Evolutionary conservation across 305 asterid species (phyloP).

Genomic region (Fraxinus latifolia): DNA sequence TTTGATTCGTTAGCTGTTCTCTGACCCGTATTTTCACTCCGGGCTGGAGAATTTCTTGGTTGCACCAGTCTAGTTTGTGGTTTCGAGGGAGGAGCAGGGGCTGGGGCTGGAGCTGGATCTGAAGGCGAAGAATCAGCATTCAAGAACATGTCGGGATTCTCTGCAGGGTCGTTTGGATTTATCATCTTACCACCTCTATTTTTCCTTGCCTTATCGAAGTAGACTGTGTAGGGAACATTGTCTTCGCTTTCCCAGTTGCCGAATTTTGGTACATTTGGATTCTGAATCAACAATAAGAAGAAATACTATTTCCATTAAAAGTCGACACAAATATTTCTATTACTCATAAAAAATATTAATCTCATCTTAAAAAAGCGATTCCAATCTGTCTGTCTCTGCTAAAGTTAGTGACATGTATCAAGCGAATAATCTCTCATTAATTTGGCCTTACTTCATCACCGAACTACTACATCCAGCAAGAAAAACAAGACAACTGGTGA

Average conservation of each 20-base stretch:
- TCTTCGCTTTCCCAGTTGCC: conserved; percentile 64
- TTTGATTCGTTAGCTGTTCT: conserved; percentile 23
- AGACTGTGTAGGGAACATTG: conserved; percentile 57
- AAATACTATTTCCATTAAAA: neutral
- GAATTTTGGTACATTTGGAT: conserved; percentile 56
- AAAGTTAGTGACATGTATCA: neutral
- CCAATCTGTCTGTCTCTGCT: neutral
- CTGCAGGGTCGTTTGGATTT: conserved; percentile 31
- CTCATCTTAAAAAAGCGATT: neutral
- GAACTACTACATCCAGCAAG: neutral
- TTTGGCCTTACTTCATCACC: neutral
- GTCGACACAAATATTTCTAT: neutral
- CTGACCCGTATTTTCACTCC: conserved; percentile 26
- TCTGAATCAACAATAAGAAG: conserved; percentile 29
- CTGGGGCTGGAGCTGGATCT: neutral
- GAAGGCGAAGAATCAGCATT: neutral
- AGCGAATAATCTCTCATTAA: neutral
- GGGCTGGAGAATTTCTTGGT: conserved; percentile 28
- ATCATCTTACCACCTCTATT: conserved; percentile 46
- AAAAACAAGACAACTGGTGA: neutral
- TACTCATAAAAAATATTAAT: neutral
- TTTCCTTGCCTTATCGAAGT: conserved; percentile 66
- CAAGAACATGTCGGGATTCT: conserved; percentile 28
- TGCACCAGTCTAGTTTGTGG: conserved; percentile 16
- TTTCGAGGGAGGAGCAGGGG: conserved; percentile 2